Conservation (phyloP, 495 filamentous ascomycete species). For the Penicillium nucicola region DNA sequence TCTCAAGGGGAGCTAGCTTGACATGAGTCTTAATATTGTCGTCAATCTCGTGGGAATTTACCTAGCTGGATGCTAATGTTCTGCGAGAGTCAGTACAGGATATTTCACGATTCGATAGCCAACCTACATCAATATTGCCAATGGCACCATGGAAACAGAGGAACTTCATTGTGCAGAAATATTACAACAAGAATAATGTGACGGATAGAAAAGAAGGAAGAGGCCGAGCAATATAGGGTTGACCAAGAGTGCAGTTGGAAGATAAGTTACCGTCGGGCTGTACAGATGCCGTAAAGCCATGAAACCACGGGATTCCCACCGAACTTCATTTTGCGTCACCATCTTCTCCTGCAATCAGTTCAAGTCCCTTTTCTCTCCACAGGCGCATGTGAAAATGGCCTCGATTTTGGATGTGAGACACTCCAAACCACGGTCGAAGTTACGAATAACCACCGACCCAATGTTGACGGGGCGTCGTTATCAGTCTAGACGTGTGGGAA, state of each 20-base stretch:
- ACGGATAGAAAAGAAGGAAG: not conserved
- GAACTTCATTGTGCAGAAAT: slow-evolving; percentile 19
- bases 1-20: slow-evolving; percentile 34
- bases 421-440: slow-evolving; percentile 1
- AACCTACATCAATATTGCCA: slow-evolving; percentile 28
- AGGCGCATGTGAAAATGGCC: not conserved
- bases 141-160: slow-evolving; percentile 31
- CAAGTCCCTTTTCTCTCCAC: not conserved
- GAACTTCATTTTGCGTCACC: not conserved
- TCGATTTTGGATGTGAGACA: slow-evolving; percentile 1
- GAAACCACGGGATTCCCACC: not conserved
- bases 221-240: not conserved
- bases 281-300: not conserved
- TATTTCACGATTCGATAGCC: not conserved
- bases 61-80: slow-evolving; percentile 54
- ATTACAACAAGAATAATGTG: not conserved
- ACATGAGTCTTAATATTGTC: no score
- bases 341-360: not conserved
- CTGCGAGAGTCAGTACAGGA: slow-evolving; percentile 19
- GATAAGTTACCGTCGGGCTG: slow-evolving; percentile 6
- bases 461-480: not conserved
- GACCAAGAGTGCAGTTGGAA: not conserved
- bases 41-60: slow-evolving; percentile 1
- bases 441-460: slow-evolving; percentile 8
- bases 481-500: not conserved